Evolutionary conservation across 805 yeast species (phyloP).

Genomic region (Metschnikowia cerradonensis): DNA sequence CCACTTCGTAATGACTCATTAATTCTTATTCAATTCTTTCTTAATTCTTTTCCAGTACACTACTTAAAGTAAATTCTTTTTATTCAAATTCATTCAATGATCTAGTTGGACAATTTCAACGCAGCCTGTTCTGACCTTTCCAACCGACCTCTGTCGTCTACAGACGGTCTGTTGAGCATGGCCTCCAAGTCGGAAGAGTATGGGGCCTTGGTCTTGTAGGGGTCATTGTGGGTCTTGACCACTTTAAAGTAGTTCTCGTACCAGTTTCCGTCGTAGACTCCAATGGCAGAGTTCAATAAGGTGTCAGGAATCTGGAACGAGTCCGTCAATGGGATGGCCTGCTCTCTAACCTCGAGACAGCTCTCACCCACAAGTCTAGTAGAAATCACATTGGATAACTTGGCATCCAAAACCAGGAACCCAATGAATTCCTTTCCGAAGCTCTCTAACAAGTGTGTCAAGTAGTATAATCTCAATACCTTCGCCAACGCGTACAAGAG

Average conservation of each 20-base stretch:
- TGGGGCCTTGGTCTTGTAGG: conserved; percentile 19
- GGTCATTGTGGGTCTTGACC: conserved; percentile 17
- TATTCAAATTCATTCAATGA: conserved; percentile 2
- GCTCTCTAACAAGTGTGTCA: conserved; percentile 23
- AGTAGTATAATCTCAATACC: conserved; percentile 32
- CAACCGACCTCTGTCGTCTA: conserved; percentile 12
- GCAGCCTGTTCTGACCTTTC: conserved; percentile 11
- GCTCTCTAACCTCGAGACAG: conserved; percentile 15
- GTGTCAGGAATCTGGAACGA: conserved; percentile 20
- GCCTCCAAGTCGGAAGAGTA: conserved; percentile 18
- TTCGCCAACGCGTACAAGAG: conserved; percentile 24
- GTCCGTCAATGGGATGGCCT: conserved; percentile 18
- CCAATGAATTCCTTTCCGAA: conserved; percentile 38
- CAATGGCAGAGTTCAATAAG: conserved; percentile 18
- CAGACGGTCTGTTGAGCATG: conserved; percentile 16
- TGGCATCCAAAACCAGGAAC: conserved; percentile 30
- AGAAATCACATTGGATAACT: conserved; percentile 26
- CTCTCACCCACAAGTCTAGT: conserved; percentile 16
- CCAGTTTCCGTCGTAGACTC: conserved; percentile 19
- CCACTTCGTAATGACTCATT: background rate
- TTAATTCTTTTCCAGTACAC: no score
- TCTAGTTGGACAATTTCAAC: conserved; percentile 12
- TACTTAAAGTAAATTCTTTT: no score
- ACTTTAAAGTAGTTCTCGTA: conserved; percentile 19
- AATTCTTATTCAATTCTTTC: no score